phyloP scores from a whole-genome alignment of 192 early-diverging fungal species.

The Haplosporangium gracile region DNA sequence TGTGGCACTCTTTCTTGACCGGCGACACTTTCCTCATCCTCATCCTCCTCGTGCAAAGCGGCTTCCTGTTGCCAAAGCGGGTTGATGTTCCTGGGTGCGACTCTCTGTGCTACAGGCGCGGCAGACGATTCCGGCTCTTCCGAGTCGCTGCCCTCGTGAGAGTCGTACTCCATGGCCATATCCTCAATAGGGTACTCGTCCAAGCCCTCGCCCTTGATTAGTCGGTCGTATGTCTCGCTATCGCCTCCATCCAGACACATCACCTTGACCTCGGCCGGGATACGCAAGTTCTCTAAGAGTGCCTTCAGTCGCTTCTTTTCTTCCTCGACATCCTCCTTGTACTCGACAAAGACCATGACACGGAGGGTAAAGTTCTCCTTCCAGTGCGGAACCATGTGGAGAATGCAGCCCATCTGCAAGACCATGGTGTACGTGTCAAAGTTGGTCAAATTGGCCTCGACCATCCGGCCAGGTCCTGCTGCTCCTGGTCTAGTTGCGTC shows the following conservation, averaged over 20 bases:
- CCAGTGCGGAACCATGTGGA: conserved; percentile 81
- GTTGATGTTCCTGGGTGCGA: conserved; percentile 26
- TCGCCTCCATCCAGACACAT: conserved; percentile 60
- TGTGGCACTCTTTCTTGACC: background rate
- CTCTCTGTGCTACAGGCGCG: conserved; percentile 15
- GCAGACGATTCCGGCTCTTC: background rate
- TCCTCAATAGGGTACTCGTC: background rate
- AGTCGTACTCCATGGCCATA: background rate
- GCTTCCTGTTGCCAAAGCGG: conserved; percentile 25
- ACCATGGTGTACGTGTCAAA: conserved; percentile 84
- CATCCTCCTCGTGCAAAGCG: conserved; percentile 17
- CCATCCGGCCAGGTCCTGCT: conserved; percentile 19
- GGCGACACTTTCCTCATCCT: background rate
- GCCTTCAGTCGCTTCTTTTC: conserved; percentile 67
- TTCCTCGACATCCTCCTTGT: conserved; percentile 69
- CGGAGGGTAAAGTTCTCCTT: conserved; percentile 69
- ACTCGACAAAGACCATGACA: conserved; percentile 80
- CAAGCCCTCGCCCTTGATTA: conserved; percentile 40
- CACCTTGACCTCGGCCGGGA: conserved; percentile 71
- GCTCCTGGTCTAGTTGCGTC: background rate
- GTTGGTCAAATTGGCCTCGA: conserved; percentile 60
- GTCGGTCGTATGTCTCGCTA: conserved; percentile 58
- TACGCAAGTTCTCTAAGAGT: conserved; percentile 72
- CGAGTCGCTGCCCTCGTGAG: background rate
- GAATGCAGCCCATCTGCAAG: conserved; percentile 79